Evolutionary conservation across 78 protist genomes (phyloP).

Genomic region (Dictyostelium brefeldianum): DNA sequence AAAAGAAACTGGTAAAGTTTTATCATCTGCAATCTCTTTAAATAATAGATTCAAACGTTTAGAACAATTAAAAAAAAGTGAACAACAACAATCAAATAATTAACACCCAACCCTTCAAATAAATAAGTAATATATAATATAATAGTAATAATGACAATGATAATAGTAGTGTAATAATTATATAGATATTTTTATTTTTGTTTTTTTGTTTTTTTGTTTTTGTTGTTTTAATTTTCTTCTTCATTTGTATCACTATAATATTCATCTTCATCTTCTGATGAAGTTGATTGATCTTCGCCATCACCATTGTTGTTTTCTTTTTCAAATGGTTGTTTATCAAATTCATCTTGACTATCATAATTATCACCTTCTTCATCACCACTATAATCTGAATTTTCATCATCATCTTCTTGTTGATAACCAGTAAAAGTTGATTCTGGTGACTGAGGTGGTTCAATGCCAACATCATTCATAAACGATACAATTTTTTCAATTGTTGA

Average conservation of each 20-base stretch:
- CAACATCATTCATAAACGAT: slow-evolving; percentile 34
- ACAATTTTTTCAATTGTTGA: slow-evolving; percentile 36
- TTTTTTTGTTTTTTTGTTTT: not conserved
- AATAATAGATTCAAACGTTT: slow-evolving; percentile 56
- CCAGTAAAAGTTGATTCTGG: slow-evolving; percentile 27
- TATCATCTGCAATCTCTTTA: slow-evolving; percentile 59
- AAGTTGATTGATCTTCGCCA: not conserved
- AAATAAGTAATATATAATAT: not conserved
- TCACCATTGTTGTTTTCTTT: too few species aligned
- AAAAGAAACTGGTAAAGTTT: slow-evolving; percentile 45
- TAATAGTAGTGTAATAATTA: not conserved
- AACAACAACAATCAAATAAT: slow-evolving; percentile 2
- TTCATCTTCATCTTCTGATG: not conserved
- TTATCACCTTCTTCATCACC: not conserved
- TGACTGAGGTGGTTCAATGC: slow-evolving; percentile 50
- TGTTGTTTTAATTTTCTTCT: not conserved
- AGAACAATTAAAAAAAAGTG: slow-evolving; percentile 20
- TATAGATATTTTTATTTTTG: not conserved
- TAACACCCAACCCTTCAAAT: not conserved
- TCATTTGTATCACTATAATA: slow-evolving; percentile 18
- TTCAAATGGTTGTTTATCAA: slow-evolving; percentile 7
- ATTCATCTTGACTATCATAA: slow-evolving; percentile 5
- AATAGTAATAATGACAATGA: not conserved
- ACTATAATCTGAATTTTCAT: not conserved
- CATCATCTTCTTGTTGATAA: slow-evolving; percentile 10